Evolutionary conservation across 1,284 basidiomycete genomes (phyloP).

Genomic region (Cryptococcus amylolentus): DNA sequence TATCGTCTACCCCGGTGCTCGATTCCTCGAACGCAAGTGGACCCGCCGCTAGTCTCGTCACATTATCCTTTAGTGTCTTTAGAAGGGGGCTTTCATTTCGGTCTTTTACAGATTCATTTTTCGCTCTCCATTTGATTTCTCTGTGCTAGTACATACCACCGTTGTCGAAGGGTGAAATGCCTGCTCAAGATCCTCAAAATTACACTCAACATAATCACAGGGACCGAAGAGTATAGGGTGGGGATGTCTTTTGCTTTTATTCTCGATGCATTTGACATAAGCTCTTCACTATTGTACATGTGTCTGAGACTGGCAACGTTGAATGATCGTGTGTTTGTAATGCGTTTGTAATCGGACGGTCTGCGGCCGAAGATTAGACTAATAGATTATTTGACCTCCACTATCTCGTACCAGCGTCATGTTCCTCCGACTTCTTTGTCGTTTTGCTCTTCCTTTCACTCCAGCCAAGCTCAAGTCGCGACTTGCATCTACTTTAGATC

Average conservation of each 20-base stretch:
- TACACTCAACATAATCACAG: neutral
- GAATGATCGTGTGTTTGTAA: too few relatives aligned
- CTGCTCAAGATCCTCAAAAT: neutral
- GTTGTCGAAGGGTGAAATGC: slow-evolving; percentile 5
- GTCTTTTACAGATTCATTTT: neutral
- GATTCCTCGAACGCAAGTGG: slow-evolving; percentile 34
- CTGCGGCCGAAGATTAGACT: too few relatives aligned
- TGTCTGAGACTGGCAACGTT: too few relatives aligned
- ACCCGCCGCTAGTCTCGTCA: neutral
- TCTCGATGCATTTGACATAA: neutral
- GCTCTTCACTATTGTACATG: neutral
- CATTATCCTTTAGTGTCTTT: neutral
- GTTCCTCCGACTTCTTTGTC: too few relatives aligned
- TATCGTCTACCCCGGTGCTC: slow-evolving; percentile 37
- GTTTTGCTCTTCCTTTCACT: too few relatives aligned
- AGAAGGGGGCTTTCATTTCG: neutral
- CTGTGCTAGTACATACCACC: neutral
- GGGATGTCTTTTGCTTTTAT: neutral
- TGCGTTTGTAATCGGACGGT: neutral
- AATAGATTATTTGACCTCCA: too few relatives aligned
- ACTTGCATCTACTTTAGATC: too few relatives aligned
- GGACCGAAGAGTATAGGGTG: slow-evolving; percentile 1
- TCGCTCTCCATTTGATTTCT: neutral
- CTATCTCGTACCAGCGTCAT: too few relatives aligned
- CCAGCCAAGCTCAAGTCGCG: too few relatives aligned